phyloP scores from a whole-genome alignment of 768 basidiomycete genomes.

The Lentinula detonsa region DNA sequence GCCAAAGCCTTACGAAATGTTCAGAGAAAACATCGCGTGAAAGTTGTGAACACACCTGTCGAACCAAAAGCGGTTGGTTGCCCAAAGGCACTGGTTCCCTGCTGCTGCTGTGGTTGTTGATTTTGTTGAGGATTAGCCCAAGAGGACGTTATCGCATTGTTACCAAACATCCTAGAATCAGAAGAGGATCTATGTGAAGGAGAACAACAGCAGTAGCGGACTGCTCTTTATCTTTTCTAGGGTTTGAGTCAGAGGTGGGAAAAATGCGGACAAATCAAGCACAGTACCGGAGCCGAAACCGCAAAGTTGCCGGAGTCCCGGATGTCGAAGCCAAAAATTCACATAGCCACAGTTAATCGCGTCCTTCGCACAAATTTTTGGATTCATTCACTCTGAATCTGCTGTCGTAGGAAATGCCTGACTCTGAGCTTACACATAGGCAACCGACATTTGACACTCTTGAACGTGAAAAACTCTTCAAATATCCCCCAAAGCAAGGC shows the following conservation, averaged over 20 bases:
- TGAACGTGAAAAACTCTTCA: slow-evolving; percentile 70
- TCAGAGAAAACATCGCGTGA: slow-evolving; percentile 9
- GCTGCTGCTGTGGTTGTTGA: slow-evolving; percentile 27
- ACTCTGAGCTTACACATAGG: slow-evolving; percentile 32
- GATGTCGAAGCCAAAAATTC: neutral
- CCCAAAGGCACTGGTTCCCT: slow-evolving; percentile 54
- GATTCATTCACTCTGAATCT: neutral
- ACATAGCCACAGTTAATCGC: neutral
- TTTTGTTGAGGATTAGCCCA: slow-evolving; percentile 68
- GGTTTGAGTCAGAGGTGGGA: neutral
- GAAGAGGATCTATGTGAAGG: neutral
- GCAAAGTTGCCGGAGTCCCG: neutral
- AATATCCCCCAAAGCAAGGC: slow-evolving; percentile 62
- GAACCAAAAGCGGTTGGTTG: slow-evolving; percentile 63
- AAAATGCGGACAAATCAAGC: neutral
- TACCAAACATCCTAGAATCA: slow-evolving; percentile 51
- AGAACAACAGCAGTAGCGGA: neutral
- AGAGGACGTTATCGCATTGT: slow-evolving; percentile 43
- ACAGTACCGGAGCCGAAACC: neutral
- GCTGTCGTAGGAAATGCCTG: slow-evolving; percentile 38
- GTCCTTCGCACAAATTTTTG: no score
- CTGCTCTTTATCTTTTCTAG: neutral
- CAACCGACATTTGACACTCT: slow-evolving; percentile 76
- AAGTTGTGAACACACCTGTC: slow-evolving; percentile 36
- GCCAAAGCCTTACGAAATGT: slow-evolving; percentile 10